These are phyloP conservation scores for Pseudozyma pruni DNA, from an alignment of 1,284 basidiomycete species.

Conservation along the genomic window DNA sequence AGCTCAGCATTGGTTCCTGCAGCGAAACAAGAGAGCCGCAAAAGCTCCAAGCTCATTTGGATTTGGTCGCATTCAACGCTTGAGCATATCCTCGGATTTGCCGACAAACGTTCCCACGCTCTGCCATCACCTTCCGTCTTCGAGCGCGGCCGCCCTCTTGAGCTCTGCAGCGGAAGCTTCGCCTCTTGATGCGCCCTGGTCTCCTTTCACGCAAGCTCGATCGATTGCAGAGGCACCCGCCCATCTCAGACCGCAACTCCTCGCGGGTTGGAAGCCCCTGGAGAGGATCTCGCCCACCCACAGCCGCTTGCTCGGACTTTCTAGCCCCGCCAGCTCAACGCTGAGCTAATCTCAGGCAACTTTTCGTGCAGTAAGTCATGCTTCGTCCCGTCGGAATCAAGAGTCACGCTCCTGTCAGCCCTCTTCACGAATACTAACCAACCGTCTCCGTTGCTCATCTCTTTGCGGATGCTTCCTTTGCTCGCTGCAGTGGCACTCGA, in stretches of 20 bases:
- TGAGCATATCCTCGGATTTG: too few species aligned
- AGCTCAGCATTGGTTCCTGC: too few species aligned
- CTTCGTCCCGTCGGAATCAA: background rate
- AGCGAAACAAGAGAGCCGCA: too few species aligned
- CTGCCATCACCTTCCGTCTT: too few species aligned
- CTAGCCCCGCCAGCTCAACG: slow-evolving; percentile 4
- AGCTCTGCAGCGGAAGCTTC: too few species aligned
- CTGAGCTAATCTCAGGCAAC: slow-evolving; percentile 12
- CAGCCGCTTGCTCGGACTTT: background rate
- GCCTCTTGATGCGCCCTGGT: background rate
- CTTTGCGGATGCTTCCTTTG: background rate
- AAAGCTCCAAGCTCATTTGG: too few species aligned
- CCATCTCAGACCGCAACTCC: background rate
- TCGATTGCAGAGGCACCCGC: background rate
- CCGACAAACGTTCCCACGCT: too few species aligned
- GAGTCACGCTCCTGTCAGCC: too few species aligned
- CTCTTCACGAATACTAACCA: background rate
- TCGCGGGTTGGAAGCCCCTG: too few species aligned
- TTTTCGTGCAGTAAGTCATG: slow-evolving; percentile 19
- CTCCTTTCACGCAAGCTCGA: background rate
- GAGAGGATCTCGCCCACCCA: background rate
- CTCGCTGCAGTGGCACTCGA: background rate
- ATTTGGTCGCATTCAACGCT: too few species aligned
- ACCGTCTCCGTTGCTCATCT: too few species aligned
- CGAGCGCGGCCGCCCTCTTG: too few species aligned